phyloP scores from a whole-genome alignment of 1,284 basidiomycete genomes.

The Ceraceosorus bombacis region DNA sequence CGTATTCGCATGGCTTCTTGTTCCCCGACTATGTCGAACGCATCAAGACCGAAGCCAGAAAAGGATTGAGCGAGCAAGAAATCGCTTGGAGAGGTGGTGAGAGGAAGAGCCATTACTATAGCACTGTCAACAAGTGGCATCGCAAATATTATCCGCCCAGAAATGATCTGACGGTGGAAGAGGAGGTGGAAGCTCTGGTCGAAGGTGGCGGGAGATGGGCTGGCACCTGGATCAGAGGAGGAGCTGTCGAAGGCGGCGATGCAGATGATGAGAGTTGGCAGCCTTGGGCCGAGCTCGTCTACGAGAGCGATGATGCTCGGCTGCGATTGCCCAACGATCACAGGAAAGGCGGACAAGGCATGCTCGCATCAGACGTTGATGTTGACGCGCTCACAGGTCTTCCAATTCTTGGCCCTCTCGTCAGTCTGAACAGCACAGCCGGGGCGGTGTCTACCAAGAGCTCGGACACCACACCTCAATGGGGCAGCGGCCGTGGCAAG shows the following conservation, averaged over 20 bases:
- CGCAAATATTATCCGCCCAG: slow-evolving; percentile 67
- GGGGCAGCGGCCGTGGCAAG: not conserved
- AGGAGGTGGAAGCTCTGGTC: slow-evolving; percentile 83
- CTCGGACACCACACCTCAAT: not conserved
- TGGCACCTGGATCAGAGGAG: slow-evolving; percentile 53
- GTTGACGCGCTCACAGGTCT: not conserved
- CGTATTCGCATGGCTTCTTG: slow-evolving; percentile 89
- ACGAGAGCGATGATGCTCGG: slow-evolving; percentile 40
- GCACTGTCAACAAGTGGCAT: slow-evolving; percentile 79
- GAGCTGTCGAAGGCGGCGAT: slow-evolving; percentile 22
- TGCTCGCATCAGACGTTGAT: slow-evolving; percentile 6
- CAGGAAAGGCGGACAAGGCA: slow-evolving; percentile 1
- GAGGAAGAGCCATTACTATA: slow-evolving; percentile 61
- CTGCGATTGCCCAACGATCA: slow-evolving; percentile 15
- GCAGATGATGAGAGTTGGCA: slow-evolving; percentile 22
- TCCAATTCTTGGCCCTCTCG: slow-evolving; percentile 6
- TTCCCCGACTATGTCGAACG: slow-evolving; percentile 81
- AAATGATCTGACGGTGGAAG: slow-evolving; percentile 60
- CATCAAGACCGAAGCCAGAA: slow-evolving; percentile 53
- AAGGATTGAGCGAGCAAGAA: slow-evolving; percentile 49
- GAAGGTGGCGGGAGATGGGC: slow-evolving; percentile 61
- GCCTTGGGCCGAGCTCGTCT: slow-evolving; percentile 44
- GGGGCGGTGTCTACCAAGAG: too few species aligned
- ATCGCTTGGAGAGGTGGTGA: slow-evolving; percentile 43
- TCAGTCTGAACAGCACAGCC: not conserved